Base-by-base conservation (phyloP, 208 protist species). In the Trypanosoma avium region DNA sequence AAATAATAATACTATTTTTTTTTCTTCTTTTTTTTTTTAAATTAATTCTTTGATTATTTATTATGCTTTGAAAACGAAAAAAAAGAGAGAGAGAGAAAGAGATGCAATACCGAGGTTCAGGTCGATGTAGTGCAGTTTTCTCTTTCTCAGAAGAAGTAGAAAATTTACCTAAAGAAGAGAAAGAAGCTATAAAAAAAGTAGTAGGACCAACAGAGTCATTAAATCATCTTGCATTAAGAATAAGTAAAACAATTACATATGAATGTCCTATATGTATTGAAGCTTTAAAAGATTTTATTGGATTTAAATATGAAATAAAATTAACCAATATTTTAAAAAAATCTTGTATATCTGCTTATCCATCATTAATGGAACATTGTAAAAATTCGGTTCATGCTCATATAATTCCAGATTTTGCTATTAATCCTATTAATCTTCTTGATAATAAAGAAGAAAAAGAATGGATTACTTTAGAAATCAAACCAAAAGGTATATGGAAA, bases 401-500 rank as follows among this genome's bases (percentile, higher is more conserved):
- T 38, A 48, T 73, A 33, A 61, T 66, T 45, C 32, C 67, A 1
- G 60, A 73, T 26, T 73, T 67, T 55, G 22, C 59, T 32, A 21
- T 59, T 29, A 13, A 50, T 26, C 67, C 67, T 9, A 6, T 24
- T 50, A 3, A 17, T 30, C 43, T 62, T 22, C 13, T 55, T 12
- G 54, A 13, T 10, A 0, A 48, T 38, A 30, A 22, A 29, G 29
- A 27, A 1, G 27, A 36, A 6, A 32, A 53, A 49, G 32, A 29
- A 22, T 70, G 55, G 35, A 6, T 69, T 32, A 56, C 38, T 5
- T 66, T 93, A 3, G 83, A 93, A 67, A 58, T 93, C 47, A 93
- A 93, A 54, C 86, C 86, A 17, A 93, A 93, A 61, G 67, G 73
- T 15, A 72, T 74, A 30, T 93, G 83, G 83, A 50, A 56, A 55